Conservation (phyloP, 768 basidiomycete genomes). For the Tubosaeta brunneosetosa region DNA sequence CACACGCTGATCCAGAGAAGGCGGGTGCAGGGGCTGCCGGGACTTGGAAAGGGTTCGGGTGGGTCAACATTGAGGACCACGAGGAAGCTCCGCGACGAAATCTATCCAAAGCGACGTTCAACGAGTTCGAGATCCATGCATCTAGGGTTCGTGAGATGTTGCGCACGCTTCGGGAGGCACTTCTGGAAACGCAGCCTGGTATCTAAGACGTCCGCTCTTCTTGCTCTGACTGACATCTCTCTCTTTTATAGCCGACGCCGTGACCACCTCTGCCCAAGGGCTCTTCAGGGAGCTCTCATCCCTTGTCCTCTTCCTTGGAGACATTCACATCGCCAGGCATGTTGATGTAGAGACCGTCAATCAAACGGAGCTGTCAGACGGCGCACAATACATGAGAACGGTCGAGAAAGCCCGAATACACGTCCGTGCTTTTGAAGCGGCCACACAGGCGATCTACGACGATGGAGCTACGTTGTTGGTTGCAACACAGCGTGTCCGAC, state of each 20-base stretch:
- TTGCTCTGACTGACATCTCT: neutral
- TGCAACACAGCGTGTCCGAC: constrained; percentile 33
- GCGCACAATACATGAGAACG: constrained; percentile 36
- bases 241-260: constrained; percentile 15
- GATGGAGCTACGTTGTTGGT: constrained; percentile 40
- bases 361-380: constrained; percentile 30
- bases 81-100: constrained; percentile 28
- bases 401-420: constrained; percentile 44
- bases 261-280: constrained; percentile 28
- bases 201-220: neutral
- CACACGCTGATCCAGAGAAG: constrained; percentile 36
- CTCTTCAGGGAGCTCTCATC: constrained; percentile 37
- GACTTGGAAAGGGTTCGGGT: constrained; percentile 54
- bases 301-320: constrained; percentile 39
- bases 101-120: constrained; percentile 28
- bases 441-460: constrained; percentile 49
- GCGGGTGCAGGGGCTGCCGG: constrained; percentile 50
- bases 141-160: constrained; percentile 29
- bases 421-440: constrained; percentile 44
- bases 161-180: constrained; percentile 13
- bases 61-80: constrained; percentile 34
- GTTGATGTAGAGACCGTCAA: constrained; percentile 47
- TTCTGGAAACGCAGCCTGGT: constrained; percentile 22
- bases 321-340: constrained; percentile 48
- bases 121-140: constrained; percentile 28